phyloP scores from a whole-genome alignment of 2,329 filamentous ascomycete genomes.

The Venturia effusa region DNA sequence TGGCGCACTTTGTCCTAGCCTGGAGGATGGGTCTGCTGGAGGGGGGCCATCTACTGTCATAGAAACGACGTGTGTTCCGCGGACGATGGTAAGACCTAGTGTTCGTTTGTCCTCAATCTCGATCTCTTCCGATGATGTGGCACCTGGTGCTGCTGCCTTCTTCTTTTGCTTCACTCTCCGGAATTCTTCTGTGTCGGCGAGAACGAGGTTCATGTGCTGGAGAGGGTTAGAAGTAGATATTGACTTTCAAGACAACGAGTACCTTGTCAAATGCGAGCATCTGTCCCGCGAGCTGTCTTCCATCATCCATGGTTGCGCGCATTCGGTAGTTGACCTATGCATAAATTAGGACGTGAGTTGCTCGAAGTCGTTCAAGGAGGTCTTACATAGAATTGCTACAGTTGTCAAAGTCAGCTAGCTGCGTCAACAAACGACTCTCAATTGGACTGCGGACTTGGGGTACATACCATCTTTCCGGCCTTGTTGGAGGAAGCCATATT shows the following conservation, averaged over 20 bases:
- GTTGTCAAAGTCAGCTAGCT: conserved; percentile 28
- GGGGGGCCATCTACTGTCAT: conserved; percentile 92
- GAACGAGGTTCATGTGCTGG: conserved; percentile 97
- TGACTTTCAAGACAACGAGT: conserved; percentile 15
- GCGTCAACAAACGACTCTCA: conserved; percentile 33
- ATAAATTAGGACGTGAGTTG: background rate
- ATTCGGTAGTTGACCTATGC: conserved; percentile 96
- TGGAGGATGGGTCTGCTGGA: conserved; percentile 81
- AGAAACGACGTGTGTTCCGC: conserved; percentile 88
- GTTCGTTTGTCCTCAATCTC: conserved; percentile 96
- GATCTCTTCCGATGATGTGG: conserved; percentile 52
- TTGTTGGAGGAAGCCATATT: conserved; percentile 55
- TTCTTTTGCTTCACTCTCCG: conserved; percentile 70
- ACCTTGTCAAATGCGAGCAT: conserved; percentile 99
- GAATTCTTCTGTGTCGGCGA: conserved; percentile 97
- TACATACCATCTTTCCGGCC: conserved; percentile 97
- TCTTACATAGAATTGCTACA: conserved; percentile 56
- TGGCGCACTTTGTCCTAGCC: conserved; percentile 67
- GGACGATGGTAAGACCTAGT: conserved; percentile 88
- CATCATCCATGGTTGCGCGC: conserved; percentile 91
- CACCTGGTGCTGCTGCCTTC: conserved; percentile 57
- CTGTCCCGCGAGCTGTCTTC: conserved; percentile 91
- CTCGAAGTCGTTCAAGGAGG: conserved; percentile 13
- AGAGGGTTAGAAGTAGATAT: background rate
- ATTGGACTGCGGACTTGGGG: conserved; percentile 38